Conservation (phyloP, 1,284 basidiomycete species). For the Termitomyces sp. region DNA sequence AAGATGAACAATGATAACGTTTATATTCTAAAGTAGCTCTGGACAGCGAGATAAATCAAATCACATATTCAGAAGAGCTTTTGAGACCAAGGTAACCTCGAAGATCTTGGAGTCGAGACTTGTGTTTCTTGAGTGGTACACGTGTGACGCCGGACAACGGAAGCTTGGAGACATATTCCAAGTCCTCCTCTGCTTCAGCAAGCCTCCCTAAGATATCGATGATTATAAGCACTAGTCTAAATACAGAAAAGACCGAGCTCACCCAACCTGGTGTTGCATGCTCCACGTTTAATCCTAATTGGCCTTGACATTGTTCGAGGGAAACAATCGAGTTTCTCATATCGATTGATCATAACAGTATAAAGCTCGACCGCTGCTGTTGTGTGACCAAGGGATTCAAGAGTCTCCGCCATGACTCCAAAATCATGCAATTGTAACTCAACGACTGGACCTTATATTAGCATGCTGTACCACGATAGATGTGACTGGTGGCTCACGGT, state of each 20-base stretch:
- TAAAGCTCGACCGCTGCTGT: background rate
- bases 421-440: conserved; percentile 4
- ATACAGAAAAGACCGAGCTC: background rate
- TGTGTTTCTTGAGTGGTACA: background rate
- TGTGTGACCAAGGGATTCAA: background rate
- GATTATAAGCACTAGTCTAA: background rate
- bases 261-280: background rate
- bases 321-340: conserved; percentile 1
- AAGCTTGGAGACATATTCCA: background rate
- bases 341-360: background rate
- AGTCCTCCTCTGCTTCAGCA: conserved; percentile 2
- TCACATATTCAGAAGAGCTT: background rate
- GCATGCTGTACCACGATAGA: background rate
- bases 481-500: background rate
- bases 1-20: background rate
- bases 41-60: background rate
- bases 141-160: background rate
- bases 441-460: background rate
- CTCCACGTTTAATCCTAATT: background rate
- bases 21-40: background rate
- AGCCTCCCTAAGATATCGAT: background rate
- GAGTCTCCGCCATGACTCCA: background rate
- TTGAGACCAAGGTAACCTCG: background rate
- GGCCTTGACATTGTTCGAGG: background rate
- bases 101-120: background rate